phyloP scores from a whole-genome alignment of 2,329 filamentous ascomycete genomes.

The Diaporthe vexans region DNA sequence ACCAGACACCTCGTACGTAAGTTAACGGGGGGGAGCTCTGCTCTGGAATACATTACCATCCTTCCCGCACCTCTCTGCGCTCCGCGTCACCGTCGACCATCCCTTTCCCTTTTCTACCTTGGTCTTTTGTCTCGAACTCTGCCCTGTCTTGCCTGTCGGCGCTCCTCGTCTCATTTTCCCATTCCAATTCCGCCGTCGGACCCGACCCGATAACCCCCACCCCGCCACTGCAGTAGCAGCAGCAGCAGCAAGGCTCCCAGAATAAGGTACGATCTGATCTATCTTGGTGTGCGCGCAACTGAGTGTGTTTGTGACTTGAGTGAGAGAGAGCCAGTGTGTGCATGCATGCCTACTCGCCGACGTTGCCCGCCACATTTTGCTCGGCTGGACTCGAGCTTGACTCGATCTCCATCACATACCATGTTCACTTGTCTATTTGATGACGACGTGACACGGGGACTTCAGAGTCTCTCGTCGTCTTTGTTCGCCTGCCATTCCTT shows the following conservation, averaged over 20 bases:
- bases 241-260: background rate
- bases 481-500: conserved; percentile 3
- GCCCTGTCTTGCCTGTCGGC: conserved; percentile 1
- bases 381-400: conserved; percentile 14
- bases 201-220: conserved; percentile 29
- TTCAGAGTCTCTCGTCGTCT: background rate
- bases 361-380: background rate
- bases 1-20: conserved; percentile 19
- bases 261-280: conserved; percentile 28
- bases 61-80: conserved; percentile 27
- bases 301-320: background rate
- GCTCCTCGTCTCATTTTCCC: conserved; percentile 30
- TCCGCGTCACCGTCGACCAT: conserved; percentile 14
- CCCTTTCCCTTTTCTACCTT: conserved; percentile 19
- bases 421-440: background rate
- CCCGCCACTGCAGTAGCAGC: conserved; percentile 22
- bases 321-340: background rate
- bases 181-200: conserved; percentile 30
- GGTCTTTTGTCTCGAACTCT: conserved; percentile 28
- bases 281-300: conserved; percentile 3
- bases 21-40: background rate
- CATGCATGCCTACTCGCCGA: background rate
- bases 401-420: conserved; percentile 1
- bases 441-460: conserved; percentile 5
- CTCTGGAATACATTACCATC: conserved; percentile 32